Evolutionary conservation across 176 grass and related monocot species (phyloP).

Genomic region (Hsuehochloa calcarea): DNA sequence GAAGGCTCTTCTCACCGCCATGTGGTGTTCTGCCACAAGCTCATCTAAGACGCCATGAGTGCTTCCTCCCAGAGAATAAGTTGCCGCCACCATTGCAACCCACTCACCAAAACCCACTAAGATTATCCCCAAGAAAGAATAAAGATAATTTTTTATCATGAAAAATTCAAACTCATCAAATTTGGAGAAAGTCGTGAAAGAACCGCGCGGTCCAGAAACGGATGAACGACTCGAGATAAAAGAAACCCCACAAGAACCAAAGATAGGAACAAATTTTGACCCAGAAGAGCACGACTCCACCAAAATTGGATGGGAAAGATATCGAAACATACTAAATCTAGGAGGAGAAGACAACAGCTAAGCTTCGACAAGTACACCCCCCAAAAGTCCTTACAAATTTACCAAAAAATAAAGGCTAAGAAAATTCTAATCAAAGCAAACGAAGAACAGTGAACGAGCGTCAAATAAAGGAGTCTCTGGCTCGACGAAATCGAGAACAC

Average conservation of each 20-base stretch:
- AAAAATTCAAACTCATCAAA: neutral
- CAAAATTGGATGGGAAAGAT: neutral
- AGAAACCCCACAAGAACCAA: neutral
- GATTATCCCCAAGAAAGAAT: neutral
- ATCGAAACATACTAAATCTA: neutral
- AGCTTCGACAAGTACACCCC: neutral
- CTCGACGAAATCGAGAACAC: neutral
- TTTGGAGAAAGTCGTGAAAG: neutral
- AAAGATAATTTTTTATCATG: neutral
- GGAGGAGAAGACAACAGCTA: neutral
- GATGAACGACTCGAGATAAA: neutral
- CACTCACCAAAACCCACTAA: slow-evolving; percentile 8
- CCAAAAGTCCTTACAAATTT: neutral
- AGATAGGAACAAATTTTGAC: neutral
- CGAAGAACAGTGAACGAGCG: neutral
- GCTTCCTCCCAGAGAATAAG: slow-evolving; percentile 62
- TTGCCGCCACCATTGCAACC: slow-evolving; percentile 54
- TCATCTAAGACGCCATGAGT: slow-evolving; percentile 86
- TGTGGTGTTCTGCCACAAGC: slow-evolving; percentile 62
- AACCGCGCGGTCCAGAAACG: neutral
- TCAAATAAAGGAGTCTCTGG: neutral
- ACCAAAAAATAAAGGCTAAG: neutral
- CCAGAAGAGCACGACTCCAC: neutral
- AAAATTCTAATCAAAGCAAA: neutral
- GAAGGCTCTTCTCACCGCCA: slow-evolving; percentile 48